Evolutionary conservation across 2,329 filamentous ascomycete species (phyloP).

Genomic region (Rutstroemia sp.): DNA sequence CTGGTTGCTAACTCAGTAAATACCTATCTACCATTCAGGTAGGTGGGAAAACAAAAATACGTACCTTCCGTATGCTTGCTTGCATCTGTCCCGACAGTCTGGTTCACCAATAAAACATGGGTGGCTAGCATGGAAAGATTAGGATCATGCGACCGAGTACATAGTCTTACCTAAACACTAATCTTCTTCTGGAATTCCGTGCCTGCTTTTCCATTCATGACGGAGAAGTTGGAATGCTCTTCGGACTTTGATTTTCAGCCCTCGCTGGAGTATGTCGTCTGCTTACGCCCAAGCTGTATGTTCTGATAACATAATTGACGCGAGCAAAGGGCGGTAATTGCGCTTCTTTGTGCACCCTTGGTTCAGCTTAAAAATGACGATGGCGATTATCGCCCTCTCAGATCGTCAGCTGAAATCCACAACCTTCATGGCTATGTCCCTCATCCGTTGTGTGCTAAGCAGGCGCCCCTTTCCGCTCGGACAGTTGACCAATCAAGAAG

Average conservation of each 20-base stretch:
- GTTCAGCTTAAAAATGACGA: not conserved
- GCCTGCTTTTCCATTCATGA: not conserved
- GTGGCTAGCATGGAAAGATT: not conserved
- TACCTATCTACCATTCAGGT: too few relatives aligned
- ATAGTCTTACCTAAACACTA: not conserved
- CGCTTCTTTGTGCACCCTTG: constrained; percentile 5
- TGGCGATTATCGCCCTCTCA: not conserved
- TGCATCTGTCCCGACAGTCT: constrained; percentile 1
- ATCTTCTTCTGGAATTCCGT: not conserved
- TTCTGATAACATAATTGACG: not conserved
- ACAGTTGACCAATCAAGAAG: not conserved
- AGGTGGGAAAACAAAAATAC: not conserved
- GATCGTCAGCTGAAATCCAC: not conserved
- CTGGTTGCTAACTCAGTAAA: too few relatives aligned
- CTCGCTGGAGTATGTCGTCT: not conserved
- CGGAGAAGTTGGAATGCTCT: not conserved
- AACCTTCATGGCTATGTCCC: not conserved
- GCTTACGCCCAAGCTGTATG: not conserved
- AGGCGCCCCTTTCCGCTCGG: not conserved
- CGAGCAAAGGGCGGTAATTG: constrained; percentile 5
- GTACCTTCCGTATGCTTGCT: not conserved
- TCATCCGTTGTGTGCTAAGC: not conserved
- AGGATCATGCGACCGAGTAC: constrained; percentile 1
- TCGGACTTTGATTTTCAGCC: not conserved
- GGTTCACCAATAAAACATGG: not conserved